Conservation (phyloP, 371 early-diverging fungal species). For the Mucor irregularis region DNA sequence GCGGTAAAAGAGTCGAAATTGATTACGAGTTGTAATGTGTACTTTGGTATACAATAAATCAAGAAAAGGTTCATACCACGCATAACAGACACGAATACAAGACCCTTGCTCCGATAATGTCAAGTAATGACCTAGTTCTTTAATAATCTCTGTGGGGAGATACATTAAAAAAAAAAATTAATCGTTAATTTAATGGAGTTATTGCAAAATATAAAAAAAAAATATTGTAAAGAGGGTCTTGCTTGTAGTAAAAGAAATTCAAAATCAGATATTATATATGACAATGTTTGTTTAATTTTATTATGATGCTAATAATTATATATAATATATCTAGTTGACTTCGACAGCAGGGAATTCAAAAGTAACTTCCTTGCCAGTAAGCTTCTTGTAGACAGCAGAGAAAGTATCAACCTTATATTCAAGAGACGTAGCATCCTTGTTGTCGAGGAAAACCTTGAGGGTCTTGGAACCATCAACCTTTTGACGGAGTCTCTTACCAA, state of each 20-base stretch:
- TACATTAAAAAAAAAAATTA: conserved; percentile 15
- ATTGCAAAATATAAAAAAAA: not conserved
- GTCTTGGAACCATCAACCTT: conserved; percentile 92
- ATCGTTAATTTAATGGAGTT: not conserved
- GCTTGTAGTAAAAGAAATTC: not conserved
- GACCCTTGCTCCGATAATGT: conserved; percentile 19
- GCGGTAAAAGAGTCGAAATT: conserved; percentile 21
- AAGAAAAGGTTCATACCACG: conserved; percentile 24
- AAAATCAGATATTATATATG: not conserved
- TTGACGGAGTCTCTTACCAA: conserved; percentile 96
- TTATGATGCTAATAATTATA: too few relatives aligned
- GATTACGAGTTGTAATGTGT: conserved; percentile 17
- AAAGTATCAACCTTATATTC: conserved; percentile 99
- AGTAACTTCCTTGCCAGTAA: conserved; percentile 96
- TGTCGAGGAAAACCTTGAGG: conserved; percentile 95
- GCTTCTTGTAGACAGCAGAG: conserved; percentile 91
- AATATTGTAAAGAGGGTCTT: too few relatives aligned
- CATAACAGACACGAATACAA: conserved; percentile 28
- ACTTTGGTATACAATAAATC: conserved; percentile 21
- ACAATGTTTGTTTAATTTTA: not conserved
- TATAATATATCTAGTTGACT: conserved; percentile 23
- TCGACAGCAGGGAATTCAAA: conserved; percentile 88
- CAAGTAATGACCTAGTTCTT: conserved; percentile 25
- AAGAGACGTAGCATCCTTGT: conserved; percentile 94
- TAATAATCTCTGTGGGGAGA: conserved; percentile 24